Evolutionary conservation across 2,329 filamentous ascomycete species (phyloP), one percentile per base, ranked within the genome.

Genomic region (Sporothrix inflata): DNA sequence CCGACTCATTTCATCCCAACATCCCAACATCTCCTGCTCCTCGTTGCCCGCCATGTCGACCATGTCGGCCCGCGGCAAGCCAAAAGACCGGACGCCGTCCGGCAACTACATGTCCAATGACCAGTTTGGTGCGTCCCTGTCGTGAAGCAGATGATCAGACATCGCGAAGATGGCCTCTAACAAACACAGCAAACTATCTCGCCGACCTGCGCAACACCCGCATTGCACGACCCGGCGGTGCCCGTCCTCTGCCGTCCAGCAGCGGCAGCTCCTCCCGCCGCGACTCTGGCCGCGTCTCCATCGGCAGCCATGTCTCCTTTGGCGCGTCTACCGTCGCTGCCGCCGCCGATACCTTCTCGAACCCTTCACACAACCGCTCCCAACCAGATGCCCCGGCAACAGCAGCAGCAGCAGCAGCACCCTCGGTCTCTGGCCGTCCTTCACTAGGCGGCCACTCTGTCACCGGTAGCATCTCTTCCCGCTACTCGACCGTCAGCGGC

Each of bases 201-300:
- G 85, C 90, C 76, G 88, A 90, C 76, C 86, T 95, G 47, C 90
- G 92, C 76, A 88, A 86, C 76, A 92, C 88, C 80, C 89, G 90
- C 69, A 84, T 89, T 71, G 84, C 87, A 47, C 87, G 92, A 71
- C 92, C 92, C 9, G 91, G 89, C 72, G 92, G 92, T 74, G 91
- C 91, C 67, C 86, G 92, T 75, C 91, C 92, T 73, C 86, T 86
- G 71, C 87, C 87, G 7, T 77, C 80, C 12, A 78, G 77, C 55
- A 78, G 60, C 16, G 71, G 76, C 21, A 79, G 82, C 69, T 79
- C 76, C 11, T 65, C 71, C 6, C 68, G 69, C 24, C 73, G 69
- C 3, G 61, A 71, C 61, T 73, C 70, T 16, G 49, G 45, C 61
- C 70, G 73, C 12, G 27, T 47, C 16, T 71, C 73, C 11, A 49